Evolutionary conservation across 2,329 filamentous ascomycete genomes (phyloP), one percentile per base, ranked within the genome.

Genomic region (Furcasterigmium sp.): DNA sequence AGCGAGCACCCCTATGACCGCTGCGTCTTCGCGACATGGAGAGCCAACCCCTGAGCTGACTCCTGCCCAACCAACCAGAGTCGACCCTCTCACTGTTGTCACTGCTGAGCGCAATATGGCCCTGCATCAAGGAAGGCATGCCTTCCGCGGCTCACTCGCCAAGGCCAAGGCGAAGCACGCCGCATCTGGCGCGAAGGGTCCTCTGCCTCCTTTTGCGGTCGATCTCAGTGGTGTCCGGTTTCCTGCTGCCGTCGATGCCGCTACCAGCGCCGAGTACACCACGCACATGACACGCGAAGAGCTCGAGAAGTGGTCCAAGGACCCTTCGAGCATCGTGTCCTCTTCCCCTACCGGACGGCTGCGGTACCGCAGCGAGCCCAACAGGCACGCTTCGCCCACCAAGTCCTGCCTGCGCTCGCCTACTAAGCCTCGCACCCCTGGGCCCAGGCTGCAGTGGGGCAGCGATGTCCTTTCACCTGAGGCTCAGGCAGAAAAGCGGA

Each of bases 331-430:
- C 18, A 58, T 62, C 4, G 55, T 65, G 37, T 66, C 61, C 20
- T 62, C 67, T 13, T 58, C 59, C 10, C 66, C 68, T 2, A 53
- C 56, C 3, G 61, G 65, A 38, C 56, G 62, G 14, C 64, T 58
- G 3, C 65, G 64, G 4, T 53, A 66, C 18, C 69, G 71, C 7
- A 70, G 73, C 3, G 61, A 72, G 4, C 75, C 76, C 11, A 65
- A 71, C 41, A 71, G 67, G 46, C 65, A 69, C n/a, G 69, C 70
- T 5, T 80, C 76, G 2, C 77, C 78, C 0, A 65, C 59, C 8
- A 82, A 81, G 53, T 81, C 78, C 1, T 75, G 69, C 50, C 59
- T 82, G 19, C 70, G 78, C 15, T 78, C 77, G 4, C 75, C 76
- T 0, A 55, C 77, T 15, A 82, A 81, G 52, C 70, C 74, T 4